These are phyloP conservation scores for Penicillium dipodomyicola DNA, from an alignment of 495 filamentous ascomycete genomes.

Conservation along the genomic window DNA sequence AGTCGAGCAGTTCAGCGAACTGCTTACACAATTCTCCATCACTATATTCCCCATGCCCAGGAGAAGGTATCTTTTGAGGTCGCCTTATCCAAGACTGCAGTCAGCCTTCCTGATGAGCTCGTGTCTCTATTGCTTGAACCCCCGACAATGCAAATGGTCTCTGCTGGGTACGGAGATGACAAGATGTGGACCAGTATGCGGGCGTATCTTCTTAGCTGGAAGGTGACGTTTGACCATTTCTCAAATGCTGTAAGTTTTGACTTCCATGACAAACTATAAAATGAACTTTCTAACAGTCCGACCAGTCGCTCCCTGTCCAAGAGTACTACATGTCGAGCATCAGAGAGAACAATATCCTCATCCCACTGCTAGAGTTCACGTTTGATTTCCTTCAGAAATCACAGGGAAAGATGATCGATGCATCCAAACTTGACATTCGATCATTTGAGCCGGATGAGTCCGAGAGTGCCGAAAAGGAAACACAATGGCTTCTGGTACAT, in stretches of 20 bases:
- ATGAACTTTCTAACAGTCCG: conserved; percentile 18
- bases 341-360: conserved; percentile 67
- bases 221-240: conserved; percentile 86
- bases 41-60: conserved; percentile 69
- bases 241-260: conserved; percentile 56
- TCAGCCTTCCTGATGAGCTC: conserved; percentile 66
- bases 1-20: conserved; percentile 73
- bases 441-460: conserved; percentile 60
- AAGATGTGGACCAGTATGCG: conserved; percentile 49
- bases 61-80: conserved; percentile 82
- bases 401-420: conserved; percentile 64
- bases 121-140: conserved; percentile 61
- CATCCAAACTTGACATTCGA: conserved; percentile 65
- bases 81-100: conserved; percentile 68
- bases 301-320: conserved; percentile 71
- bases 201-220: conserved; percentile 88
- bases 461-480: conserved; percentile 62
- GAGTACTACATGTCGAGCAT: conserved; percentile 73
- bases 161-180: conserved; percentile 40
- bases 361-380: conserved; percentile 69
- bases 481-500: conserved; percentile 79
- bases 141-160: conserved; percentile 49
- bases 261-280: neutral
- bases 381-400: conserved; percentile 80
- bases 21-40: conserved; percentile 78